Evolutionary conservation across 352 stramenopile species (phyloP), one percentile per base, ranked within the genome.

Genomic region (Phytophthora idaei): DNA sequence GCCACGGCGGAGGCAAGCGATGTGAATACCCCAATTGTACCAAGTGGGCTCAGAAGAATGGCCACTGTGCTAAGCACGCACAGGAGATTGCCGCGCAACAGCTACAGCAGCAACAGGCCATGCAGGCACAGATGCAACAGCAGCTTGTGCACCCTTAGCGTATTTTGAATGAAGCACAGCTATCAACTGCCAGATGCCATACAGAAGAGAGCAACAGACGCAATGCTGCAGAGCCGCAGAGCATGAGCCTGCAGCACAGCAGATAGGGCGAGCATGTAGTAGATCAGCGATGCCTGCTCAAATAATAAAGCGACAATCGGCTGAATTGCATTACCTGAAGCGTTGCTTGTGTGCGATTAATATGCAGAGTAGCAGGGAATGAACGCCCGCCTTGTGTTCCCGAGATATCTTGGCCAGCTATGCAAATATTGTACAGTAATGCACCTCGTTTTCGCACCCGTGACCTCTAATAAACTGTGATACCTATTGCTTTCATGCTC

Each of bases 31-130:
- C 85, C 0, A 84, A 90, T 57, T 96, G 88, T 61, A 90, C 83
- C 21, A 96, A 96, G 75, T 94, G 87, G 86, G 86, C 87, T 4
- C 87, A 95, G 73, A 92, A 92, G 71, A 94, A 94, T 52, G 87
- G 86, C 32, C 85, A 93, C 61, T 95, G 87, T 64, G 87, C 87
- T 48, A 95, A 95, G 62, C 87, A 95, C 67, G 87, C 87, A 55
- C 87, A 95, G 60, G 87, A 95, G 69, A 83, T 95, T 51, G 82
- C 82, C 31, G 78, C 86, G 29, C 77, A 81, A 50, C 67, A 79
- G 49, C 67, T 83, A 46, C 76, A 78, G 60, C 76, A 81, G 45
- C 77, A 82, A 34, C 69, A 79, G 61, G 74, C 73, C 31, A 50
- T 77, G 52, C 77, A 78, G 68, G 67, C 73, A 49, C 69, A 78